phyloP scores from a whole-genome alignment of 2,329 filamentous ascomycete species.

The Rugonectria rugulosa region DNA sequence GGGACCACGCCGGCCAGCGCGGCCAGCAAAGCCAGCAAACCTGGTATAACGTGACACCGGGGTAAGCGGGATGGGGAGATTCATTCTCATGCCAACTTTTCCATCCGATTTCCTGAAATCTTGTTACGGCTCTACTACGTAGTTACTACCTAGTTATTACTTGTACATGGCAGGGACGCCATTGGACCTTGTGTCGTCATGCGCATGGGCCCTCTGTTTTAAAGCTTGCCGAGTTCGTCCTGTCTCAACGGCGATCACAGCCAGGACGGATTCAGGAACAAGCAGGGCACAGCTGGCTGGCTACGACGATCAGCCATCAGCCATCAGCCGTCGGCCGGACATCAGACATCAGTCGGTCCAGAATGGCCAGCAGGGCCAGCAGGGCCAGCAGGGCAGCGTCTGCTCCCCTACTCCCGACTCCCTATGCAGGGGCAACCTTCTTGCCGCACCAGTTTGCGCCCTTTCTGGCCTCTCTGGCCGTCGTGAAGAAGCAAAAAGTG shows the following conservation, averaged over 20 bases:
- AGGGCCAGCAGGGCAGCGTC: not conserved
- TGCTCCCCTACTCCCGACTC: not conserved
- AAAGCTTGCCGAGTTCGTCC: constrained; percentile 3
- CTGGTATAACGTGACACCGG: constrained; percentile 20
- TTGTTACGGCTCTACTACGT: not conserved
- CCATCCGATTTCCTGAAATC: not conserved
- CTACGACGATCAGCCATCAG: constrained; percentile 8
- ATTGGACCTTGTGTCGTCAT: constrained; percentile 19
- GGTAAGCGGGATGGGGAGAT: constrained; percentile 10
- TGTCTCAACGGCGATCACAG: constrained; percentile 11
- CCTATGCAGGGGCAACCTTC: constrained; percentile 18
- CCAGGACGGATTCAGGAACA: constrained; percentile 11
- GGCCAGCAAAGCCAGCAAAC: constrained; percentile 18
- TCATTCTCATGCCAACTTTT: constrained; percentile 1
- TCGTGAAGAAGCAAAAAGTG: constrained; percentile 14
- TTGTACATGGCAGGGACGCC: no score
- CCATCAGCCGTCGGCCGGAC: no score
- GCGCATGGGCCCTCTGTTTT: constrained; percentile 7
- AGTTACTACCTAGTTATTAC: no score
- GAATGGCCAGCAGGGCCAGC: no score
- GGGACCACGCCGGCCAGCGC: constrained; percentile 3
- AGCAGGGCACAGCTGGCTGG: constrained; percentile 5
- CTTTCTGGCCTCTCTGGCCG: constrained; percentile 9
- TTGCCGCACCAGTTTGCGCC: constrained; percentile 14
- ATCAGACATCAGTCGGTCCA: no score